phyloP scores from a whole-genome alignment of 108 stramenopile genomes.

The Mayamaea pseudoterrestris region DNA sequence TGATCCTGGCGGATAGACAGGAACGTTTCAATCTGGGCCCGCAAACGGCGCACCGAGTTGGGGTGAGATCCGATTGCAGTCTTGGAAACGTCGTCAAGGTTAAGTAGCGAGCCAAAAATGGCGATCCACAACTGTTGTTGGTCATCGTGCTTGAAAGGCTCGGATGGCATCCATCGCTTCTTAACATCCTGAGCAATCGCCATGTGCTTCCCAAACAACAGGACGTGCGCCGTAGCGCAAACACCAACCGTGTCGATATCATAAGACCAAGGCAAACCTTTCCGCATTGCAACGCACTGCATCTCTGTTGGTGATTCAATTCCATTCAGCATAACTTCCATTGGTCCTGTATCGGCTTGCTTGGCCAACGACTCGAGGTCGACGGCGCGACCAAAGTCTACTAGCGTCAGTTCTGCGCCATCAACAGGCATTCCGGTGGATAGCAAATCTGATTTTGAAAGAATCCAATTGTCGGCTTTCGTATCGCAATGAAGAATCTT shows the following conservation, averaged over 20 bases:
- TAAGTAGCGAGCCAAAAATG: slow-evolving; percentile 53
- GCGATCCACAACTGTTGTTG: slow-evolving; percentile 48
- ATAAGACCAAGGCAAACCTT: slow-evolving; percentile 54
- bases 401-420: slow-evolving; percentile 48
- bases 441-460: slow-evolving; percentile 19
- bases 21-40: slow-evolving; percentile 16
- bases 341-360: slow-evolving; percentile 10
- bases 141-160: slow-evolving; percentile 53
- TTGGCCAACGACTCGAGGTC: slow-evolving; percentile 28
- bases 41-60: slow-evolving; percentile 15
- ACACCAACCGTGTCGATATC: slow-evolving; percentile 70
- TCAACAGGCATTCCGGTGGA: slow-evolving; percentile 13
- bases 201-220: slow-evolving; percentile 61
- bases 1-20: neutral
- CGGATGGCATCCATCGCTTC: slow-evolving; percentile 30
- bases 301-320: slow-evolving; percentile 43
- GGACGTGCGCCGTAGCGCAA: slow-evolving; percentile 41
- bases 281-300: slow-evolving; percentile 57
- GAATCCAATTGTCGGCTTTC: slow-evolving; percentile 78
- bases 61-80: slow-evolving; percentile 22
- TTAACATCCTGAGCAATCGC: slow-evolving; percentile 25
- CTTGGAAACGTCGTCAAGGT: slow-evolving; percentile 28
- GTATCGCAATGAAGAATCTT: slow-evolving; percentile 77
- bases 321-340: slow-evolving; percentile 34
- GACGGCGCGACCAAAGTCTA: slow-evolving; percentile 74